phyloP scores from a whole-genome alignment of 257 asterid genomes.

The Plantago ovata region DNA sequence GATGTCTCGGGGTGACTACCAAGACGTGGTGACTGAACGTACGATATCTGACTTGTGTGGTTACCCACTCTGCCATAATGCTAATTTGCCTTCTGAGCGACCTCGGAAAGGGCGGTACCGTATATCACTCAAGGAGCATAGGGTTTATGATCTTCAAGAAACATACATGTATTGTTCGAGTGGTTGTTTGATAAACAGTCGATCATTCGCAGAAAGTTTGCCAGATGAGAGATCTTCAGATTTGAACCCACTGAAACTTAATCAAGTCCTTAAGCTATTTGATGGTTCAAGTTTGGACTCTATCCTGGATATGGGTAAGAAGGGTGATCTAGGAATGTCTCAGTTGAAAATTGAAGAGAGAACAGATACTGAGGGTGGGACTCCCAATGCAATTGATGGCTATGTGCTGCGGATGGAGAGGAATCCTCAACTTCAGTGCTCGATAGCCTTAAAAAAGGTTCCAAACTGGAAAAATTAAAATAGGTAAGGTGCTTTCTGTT shows the following conservation, averaged over 20 bases:
- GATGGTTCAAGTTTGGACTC: conserved; percentile 42
- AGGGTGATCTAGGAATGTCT: conserved; percentile 47
- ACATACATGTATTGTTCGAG: conserved; percentile 84
- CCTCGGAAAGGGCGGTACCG: conserved; percentile 76
- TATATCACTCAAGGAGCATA: conserved; percentile 85
- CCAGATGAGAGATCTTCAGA: conserved; percentile 60
- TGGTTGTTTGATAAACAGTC: conserved; percentile 63
- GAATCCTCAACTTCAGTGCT: conserved; percentile 22
- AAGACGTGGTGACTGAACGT: conserved; percentile 87
- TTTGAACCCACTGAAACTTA: conserved; percentile 49
- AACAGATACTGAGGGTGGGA: conserved; percentile 40
- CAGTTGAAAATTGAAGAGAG: conserved; percentile 74
- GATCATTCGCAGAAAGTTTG: conserved; percentile 58
- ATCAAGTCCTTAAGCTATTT: conserved; percentile 50
- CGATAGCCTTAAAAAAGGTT: conserved; percentile 38
- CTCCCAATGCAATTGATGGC: conserved; percentile 90
- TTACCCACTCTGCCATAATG: conserved; percentile 70
- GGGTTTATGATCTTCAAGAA: conserved; percentile 85
- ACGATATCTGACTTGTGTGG: conserved; percentile 65
- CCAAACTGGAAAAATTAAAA: conserved; percentile 17
- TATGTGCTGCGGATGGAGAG: conserved; percentile 68
- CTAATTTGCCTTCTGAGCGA: conserved; percentile 56
- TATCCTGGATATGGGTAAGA: conserved; percentile 38
- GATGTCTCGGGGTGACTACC: conserved; percentile 60
- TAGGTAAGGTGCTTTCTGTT: conserved; percentile 13